Evolutionary conservation across 2,329 filamentous ascomycete species (phyloP).

Genomic region (Fusarium sublunatum): DNA sequence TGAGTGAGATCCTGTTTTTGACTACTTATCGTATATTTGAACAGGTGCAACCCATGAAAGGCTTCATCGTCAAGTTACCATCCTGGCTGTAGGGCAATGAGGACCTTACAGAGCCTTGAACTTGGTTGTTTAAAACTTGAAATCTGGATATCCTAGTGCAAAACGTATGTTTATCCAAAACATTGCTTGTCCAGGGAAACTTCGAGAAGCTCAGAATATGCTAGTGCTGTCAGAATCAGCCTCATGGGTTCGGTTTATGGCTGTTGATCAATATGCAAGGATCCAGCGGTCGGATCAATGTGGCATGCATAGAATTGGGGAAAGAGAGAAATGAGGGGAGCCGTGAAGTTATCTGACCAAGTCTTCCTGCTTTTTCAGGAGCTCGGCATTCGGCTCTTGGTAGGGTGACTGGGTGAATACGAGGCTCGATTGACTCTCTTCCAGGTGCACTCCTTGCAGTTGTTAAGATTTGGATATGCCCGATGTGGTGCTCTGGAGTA

Average conservation of each 20-base stretch:
- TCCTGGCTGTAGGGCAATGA: too few species aligned
- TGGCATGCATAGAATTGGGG: conserved; percentile 13
- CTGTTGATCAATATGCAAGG: conserved; percentile 18
- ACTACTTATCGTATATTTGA: conserved; percentile 17
- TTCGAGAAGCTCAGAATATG: neutral
- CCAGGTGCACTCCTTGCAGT: conserved; percentile 12
- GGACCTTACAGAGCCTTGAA: too few species aligned
- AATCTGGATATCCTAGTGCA: too few species aligned
- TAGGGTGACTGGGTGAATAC: conserved; percentile 26
- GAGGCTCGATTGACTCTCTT: conserved; percentile 5
- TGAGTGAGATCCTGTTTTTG: neutral
- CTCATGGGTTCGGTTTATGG: conserved; percentile 1
- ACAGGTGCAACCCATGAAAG: neutral
- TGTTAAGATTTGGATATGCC: conserved; percentile 22
- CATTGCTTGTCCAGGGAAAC: neutral
- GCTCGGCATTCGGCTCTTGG: conserved; percentile 8
- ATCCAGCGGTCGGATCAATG: conserved; percentile 5
- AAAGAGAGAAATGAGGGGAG: neutral
- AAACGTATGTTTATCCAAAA: neutral
- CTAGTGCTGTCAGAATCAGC: conserved; percentile 3
- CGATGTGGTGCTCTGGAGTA: conserved; percentile 13
- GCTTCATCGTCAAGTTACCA: too few species aligned
- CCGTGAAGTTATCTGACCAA: conserved; percentile 9
- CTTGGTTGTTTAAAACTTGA: too few species aligned
- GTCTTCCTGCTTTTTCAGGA: neutral